A percentile compares a stretch with the other conserved stretches of the same genome.
Evolutionary conservation across 257 asterid species (phyloP).

Genomic region (Solanum habrochaites): DNA sequence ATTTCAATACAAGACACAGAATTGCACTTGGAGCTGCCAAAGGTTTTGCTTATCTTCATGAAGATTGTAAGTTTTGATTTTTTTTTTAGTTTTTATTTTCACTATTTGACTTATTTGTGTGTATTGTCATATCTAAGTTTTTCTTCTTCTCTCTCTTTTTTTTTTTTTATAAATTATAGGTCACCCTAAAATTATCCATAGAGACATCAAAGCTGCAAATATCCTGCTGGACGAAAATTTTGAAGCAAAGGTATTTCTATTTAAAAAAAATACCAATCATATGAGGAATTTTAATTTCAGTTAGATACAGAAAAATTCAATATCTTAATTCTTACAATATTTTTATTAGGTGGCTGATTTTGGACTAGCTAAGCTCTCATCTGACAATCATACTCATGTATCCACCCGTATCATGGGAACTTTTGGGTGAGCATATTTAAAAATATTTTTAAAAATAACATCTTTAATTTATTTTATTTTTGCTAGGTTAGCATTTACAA

Average conservation of each 20-base stretch:
- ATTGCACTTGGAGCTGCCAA: slow-evolving; percentile 85
- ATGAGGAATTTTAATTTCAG: neutral
- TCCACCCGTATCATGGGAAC: slow-evolving; percentile 98
- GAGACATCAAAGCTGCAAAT: slow-evolving; percentile 85
- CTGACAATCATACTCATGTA: slow-evolving; percentile 69
- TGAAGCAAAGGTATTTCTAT: slow-evolving; percentile 64
- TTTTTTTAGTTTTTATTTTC: neutral
- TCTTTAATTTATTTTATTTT: neutral
- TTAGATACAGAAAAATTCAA: neutral
- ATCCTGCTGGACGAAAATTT: slow-evolving; percentile 47
- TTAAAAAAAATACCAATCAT: no score
- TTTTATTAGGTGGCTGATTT: slow-evolving; percentile 74
- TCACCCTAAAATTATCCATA: slow-evolving; percentile 85
- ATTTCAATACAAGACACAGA: slow-evolving; percentile 52
- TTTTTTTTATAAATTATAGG: slow-evolving; percentile 22
- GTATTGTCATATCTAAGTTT: neutral
- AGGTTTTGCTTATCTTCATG: slow-evolving; percentile 89
- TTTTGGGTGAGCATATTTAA: slow-evolving; percentile 41
- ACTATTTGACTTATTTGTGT: neutral
- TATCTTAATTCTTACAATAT: neutral
- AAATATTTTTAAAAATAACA: neutral
- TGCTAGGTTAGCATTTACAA: neutral
- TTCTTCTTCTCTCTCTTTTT: no score
- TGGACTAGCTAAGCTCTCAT: slow-evolving; percentile 82
- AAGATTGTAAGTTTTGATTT: slow-evolving; percentile 43